Base-by-base conservation (phyloP, 805 yeast genomes). In the Cyberlindnera petersonii region DNA sequence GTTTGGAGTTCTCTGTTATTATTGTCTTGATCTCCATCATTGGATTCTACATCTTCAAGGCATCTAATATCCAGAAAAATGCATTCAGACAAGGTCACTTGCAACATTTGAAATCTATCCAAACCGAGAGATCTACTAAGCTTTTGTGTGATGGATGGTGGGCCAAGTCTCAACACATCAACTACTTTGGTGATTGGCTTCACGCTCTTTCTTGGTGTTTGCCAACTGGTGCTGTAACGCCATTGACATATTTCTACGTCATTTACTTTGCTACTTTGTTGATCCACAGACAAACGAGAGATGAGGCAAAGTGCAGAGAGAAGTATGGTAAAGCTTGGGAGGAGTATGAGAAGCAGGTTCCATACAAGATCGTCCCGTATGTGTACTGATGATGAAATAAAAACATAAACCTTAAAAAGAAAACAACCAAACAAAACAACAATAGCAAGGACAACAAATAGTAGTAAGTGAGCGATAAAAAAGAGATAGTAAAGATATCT, bases 81-180 rank as follows among this genome's bases (percentile, higher is more conserved):
- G 72, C 75, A 23, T 93, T 93, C 69, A 82, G 84, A 63, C 76
- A 75, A 46, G 95, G 96, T 13, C 75, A 82, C 50, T 70, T 88
- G 42, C 62, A 71, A 29, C 79, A 86, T 55, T 65, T 87, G 64
- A 73, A 77, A 46, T 79, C 75, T 39, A 84, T 93, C 43, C 66
- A 75, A 47, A 82, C 97, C 0, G 67, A 72, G 22, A 76, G 83
- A 13, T 95, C 95, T 1, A 82, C 95, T 19, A 84, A 77, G 55
- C 71, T 93, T 47, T 65, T 93, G 31, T 75, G 79, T 39, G 93
- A 87, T 54, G 96, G 98, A 3, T 93, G 98, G 98, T 93, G 98
- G 98, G 84, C 83, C 2, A 60, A 70, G 15, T 79, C 95, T 6
- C 95, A 95, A 50, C 98, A 93, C 60, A 87, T 86, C 57, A 93